These are phyloP conservation scores for Metschnikowia sp. DNA, from an alignment of 805 yeast genomes.

Conservation along the genomic window DNA sequence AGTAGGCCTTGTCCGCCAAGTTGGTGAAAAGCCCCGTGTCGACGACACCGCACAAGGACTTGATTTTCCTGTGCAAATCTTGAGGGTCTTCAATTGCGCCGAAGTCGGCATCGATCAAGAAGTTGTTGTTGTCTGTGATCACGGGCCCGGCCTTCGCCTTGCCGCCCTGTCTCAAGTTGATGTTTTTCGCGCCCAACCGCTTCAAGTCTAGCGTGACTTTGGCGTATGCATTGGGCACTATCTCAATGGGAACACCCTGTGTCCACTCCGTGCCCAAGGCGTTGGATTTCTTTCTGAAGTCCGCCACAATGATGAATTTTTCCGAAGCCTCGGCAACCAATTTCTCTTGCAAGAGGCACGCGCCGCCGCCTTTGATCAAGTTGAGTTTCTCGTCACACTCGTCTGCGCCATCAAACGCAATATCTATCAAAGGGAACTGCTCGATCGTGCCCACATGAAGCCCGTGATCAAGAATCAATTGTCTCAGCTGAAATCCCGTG, in stretches of 20 bases:
- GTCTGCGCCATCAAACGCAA: constrained; percentile 98
- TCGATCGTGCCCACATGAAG: constrained; percentile 77
- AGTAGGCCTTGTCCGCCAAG: constrained; percentile 77
- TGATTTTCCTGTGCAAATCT: constrained; percentile 61
- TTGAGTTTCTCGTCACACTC: constrained; percentile 82
- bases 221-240: constrained; percentile 83
- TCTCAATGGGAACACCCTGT: constrained; percentile 93
- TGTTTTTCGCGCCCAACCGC: constrained; percentile 58
- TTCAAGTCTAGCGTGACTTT: constrained; percentile 66
- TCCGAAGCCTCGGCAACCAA: constrained; percentile 79
- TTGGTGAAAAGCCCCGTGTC: constrained; percentile 88
- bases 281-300: constrained; percentile 77
- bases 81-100: constrained; percentile 60
- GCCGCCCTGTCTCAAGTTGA: constrained; percentile 78
- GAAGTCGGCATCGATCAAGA: constrained; percentile 89
- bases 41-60: constrained; percentile 84
- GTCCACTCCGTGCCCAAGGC: constrained; percentile 78
- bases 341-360: constrained; percentile 94
- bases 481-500: constrained; percentile 94
- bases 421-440: constrained; percentile 76
- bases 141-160: constrained; percentile 95
- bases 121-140: constrained; percentile 92
- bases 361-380: constrained; percentile 98
- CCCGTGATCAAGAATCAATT: constrained; percentile 78
- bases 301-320: constrained; percentile 85